Conservation (phyloP, 129 eudicot species). For the Apium graveolens region DNA sequence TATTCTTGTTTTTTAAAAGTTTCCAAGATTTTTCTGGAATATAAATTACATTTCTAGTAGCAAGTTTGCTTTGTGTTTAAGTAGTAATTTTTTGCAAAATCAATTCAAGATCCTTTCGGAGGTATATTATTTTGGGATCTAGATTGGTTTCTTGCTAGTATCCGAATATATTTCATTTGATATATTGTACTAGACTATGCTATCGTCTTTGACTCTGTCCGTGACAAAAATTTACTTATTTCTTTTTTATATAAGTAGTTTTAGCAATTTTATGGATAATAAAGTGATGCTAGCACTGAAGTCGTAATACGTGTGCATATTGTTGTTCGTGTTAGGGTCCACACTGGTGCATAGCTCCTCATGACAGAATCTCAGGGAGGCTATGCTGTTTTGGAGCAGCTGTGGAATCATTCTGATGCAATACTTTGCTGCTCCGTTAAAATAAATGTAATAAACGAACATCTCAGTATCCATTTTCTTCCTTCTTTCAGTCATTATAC, state of each 20-base stretch:
- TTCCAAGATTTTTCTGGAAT: not conserved
- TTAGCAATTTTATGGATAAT: not conserved
- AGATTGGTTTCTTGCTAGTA: not conserved
- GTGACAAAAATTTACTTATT: not conserved
- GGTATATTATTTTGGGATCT: not conserved
- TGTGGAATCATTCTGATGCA: constrained; percentile 79
- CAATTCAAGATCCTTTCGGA: not conserved
- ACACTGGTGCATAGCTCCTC: constrained; percentile 63
- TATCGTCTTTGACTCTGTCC: not conserved
- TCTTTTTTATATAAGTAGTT: not conserved
- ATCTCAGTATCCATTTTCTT: not conserved
- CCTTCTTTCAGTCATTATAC: not conserved
- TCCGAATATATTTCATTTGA: not conserved
- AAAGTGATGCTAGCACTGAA: not conserved
- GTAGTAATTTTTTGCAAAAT: not conserved
- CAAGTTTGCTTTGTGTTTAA: not conserved
- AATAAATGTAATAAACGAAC: constrained; percentile 31
- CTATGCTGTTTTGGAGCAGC: constrained; percentile 56
- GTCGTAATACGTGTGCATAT: not conserved
- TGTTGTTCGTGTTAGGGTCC: constrained; percentile 34
- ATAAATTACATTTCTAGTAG: not conserved
- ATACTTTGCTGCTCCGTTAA: constrained; percentile 77
- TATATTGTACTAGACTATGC: not conserved
- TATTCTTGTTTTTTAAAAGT: not conserved
- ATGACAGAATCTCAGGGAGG: constrained; percentile 37